phyloP scores from a whole-genome alignment of 768 basidiomycete genomes.

The Podaxis sp. region DNA sequence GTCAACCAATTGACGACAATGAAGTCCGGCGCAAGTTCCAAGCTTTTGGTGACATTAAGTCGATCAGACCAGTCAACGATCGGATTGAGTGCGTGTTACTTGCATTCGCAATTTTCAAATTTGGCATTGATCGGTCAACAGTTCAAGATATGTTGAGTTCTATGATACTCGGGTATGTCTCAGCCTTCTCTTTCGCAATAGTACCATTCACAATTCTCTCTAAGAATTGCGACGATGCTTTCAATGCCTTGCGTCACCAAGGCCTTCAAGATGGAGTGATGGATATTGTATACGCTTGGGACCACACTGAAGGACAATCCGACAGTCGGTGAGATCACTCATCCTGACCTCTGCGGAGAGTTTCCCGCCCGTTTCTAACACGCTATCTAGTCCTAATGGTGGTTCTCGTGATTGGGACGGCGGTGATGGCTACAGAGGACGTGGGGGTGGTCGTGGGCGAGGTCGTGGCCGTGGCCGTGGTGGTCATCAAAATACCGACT shows the following conservation, averaged over 20 bases:
- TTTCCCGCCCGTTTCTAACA: background rate
- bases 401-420: constrained; percentile 50
- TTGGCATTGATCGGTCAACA: constrained; percentile 29
- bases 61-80: constrained; percentile 63
- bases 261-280: constrained; percentile 83
- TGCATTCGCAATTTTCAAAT: background rate
- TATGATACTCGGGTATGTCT: constrained; percentile 80
- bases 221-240: constrained; percentile 77
- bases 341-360: background rate
- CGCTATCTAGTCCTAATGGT: constrained; percentile 26
- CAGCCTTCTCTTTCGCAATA: background rate
- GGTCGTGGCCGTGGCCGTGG: constrained; percentile 42
- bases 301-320: constrained; percentile 47
- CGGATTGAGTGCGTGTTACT: constrained; percentile 52
- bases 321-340: constrained; percentile 19
- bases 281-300: constrained; percentile 88
- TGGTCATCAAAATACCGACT: constrained; percentile 21
- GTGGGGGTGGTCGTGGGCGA: constrained; percentile 40
- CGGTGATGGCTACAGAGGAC: constrained; percentile 35
- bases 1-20: constrained; percentile 74
- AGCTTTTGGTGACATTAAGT: constrained; percentile 89
- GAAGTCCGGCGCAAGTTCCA: constrained; percentile 87
- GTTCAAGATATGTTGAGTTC: constrained; percentile 90
- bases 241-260: constrained; percentile 77
- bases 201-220: background rate